Evolutionary conservation across 2,329 filamentous ascomycete species (phyloP).

Genomic region (Colletotrichum spaethianum): DNA sequence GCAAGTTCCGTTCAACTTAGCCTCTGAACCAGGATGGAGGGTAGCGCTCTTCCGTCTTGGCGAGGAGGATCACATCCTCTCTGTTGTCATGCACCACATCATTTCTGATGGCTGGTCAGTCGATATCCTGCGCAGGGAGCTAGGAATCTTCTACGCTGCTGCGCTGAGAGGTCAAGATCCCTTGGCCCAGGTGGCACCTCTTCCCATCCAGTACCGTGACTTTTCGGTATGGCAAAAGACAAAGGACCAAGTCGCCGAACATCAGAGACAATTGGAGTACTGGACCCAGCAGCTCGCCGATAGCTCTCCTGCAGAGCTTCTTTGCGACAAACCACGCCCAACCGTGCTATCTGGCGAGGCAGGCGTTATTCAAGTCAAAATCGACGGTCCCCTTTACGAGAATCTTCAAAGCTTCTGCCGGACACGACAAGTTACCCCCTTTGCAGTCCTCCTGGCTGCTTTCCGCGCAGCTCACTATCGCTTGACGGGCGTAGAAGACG

Average conservation of each 20-base stretch:
- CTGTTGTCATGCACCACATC: conserved; percentile 49
- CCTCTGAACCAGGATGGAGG: conserved; percentile 44
- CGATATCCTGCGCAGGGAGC: conserved; percentile 44
- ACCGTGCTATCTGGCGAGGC: conserved; percentile 15
- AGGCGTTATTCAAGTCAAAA: conserved; percentile 22
- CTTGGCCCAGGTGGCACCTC: conserved; percentile 32
- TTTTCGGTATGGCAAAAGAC: conserved; percentile 46
- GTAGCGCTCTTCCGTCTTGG: conserved; percentile 36
- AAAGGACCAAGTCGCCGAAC: conserved; percentile 29
- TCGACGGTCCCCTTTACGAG: conserved; percentile 29
- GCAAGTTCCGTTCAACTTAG: conserved; percentile 44
- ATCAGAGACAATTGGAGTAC: conserved; percentile 44
- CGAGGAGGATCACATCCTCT: conserved; percentile 43
- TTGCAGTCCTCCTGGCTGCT: conserved; percentile 44
- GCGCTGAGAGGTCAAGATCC: conserved; percentile 38
- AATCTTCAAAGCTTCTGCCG: conserved; percentile 35
- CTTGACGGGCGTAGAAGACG: conserved; percentile 45
- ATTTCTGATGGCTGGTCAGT: conserved; percentile 50
- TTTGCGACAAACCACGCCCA: conserved; percentile 19
- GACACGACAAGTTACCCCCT: conserved; percentile 24
- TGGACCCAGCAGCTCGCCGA: conserved; percentile 43
- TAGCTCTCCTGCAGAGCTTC: conserved; percentile 27
- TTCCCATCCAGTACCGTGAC: conserved; percentile 47
- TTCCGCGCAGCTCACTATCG: conserved; percentile 47
- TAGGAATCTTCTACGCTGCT: conserved; percentile 43